Evolutionary conservation across 345 rosid species (phyloP), one percentile per base, ranked within the genome.

Genomic region (Capsella bursapastoris): DNA sequence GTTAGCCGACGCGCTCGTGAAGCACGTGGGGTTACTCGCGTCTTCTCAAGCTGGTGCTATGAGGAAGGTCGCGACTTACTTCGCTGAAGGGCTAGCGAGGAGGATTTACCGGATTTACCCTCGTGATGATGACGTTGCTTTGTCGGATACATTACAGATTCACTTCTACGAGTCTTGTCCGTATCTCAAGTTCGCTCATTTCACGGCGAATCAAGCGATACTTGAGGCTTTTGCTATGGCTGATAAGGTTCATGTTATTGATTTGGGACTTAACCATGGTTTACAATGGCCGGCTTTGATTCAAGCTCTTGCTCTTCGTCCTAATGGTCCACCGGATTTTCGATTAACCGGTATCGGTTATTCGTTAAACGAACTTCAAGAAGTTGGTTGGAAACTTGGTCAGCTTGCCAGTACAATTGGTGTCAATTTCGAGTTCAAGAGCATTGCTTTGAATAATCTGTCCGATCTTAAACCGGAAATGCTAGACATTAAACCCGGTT

Each of bases 211-310:
- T 47, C 98, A 93, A 72, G 97, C 97, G 8, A 89, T 93, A 13
- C 95, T 90, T 5, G 95, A 92, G 65, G 90, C 91, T 11, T 88
- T 92, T 38, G 84, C 76, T 2, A 77, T 81, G 18, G 83, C 84
- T 4, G 80, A 74, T 35, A 77, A 84, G 8, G 98, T 92, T 61
- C 98, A 93, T 65, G 92, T 91, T 15, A 79, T 93, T 49, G 96
- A 93, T 74, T 88, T 93, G 61, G 82, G 84, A 9, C 76, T 93
- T 48, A 86, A 86, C 12, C 88, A 88, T 52, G 98, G 98, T 31
- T 83, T 93, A 88, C 98, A 93, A 78, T 93, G 97, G 98, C 96
- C 98, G 49, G 96, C 97, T 8, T 77, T 93, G 7, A 87, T 93
- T 85, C 98, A 93, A 77, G 98, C 98, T n/a, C 84, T 93, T 4